These are phyloP conservation scores for Xylaria nigripes DNA, from an alignment of 495 filamentous ascomycete genomes.

Conservation along the genomic window DNA sequence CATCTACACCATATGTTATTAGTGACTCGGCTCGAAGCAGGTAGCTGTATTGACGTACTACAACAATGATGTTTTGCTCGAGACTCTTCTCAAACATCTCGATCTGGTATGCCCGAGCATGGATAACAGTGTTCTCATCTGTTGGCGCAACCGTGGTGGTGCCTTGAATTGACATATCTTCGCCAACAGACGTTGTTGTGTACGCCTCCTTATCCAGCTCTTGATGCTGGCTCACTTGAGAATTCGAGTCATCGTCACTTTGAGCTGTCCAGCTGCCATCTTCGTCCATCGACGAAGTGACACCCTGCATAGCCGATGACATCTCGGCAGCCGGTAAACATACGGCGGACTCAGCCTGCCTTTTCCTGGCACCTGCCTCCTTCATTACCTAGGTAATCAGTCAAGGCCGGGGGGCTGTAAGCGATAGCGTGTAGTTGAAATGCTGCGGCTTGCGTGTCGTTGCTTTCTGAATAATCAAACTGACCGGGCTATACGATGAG, in stretches of 20 bases:
- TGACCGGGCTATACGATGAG: too few relatives aligned
- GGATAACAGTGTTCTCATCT: conserved; percentile 21
- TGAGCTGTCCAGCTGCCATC: neutral
- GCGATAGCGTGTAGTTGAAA: too few relatives aligned
- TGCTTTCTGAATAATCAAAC: too few relatives aligned
- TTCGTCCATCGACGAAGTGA: neutral
- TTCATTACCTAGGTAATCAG: too few relatives aligned
- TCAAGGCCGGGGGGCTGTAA: too few relatives aligned
- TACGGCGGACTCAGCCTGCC: neutral
- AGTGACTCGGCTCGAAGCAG: neutral
- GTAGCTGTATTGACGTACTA: conserved; percentile 41
- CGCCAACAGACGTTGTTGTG: neutral
- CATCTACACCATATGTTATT: conserved; percentile 53
- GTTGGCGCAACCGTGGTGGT: neutral
- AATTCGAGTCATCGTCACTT: conserved; percentile 1
- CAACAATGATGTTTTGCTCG: conserved; percentile 73
- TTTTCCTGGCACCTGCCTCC: too few relatives aligned
- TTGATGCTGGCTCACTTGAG: neutral
- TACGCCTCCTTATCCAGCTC: neutral
- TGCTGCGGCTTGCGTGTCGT: too few relatives aligned
- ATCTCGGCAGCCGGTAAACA: neutral
- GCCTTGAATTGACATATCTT: neutral
- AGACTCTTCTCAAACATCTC: conserved; percentile 88
- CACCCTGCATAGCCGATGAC: neutral
- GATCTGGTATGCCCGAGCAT: conserved; percentile 67